phyloP scores from a whole-genome alignment of 208 protist genomes.

The Novymonas esmeraldas region DNA sequence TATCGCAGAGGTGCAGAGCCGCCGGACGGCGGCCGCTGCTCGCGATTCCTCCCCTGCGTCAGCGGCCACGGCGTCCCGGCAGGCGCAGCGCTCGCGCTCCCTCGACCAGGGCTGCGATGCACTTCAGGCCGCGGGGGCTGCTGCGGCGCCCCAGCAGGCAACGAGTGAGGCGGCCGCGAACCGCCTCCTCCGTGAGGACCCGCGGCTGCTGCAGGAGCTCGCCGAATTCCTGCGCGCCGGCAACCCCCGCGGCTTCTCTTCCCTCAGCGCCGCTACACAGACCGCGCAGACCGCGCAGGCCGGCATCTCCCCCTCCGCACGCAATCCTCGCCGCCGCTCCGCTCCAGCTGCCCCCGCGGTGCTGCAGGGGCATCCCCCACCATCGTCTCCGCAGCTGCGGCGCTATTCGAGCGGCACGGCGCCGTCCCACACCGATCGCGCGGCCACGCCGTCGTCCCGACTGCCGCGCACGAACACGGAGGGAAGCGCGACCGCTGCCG shows the following conservation, averaged over 20 bases:
- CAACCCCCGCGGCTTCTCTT: slow-evolving; percentile 16
- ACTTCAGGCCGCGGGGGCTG: background rate
- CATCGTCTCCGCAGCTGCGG: background rate
- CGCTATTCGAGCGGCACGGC: slow-evolving; percentile 1
- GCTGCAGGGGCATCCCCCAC: background rate
- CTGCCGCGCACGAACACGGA: slow-evolving; percentile 3
- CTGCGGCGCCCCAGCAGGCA: background rate
- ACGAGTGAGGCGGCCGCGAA: background rate
- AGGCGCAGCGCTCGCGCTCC: background rate
- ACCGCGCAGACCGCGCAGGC: background rate
- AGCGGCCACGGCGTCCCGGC: background rate
- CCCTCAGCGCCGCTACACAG: slow-evolving; percentile 16
- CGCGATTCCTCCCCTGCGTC: background rate
- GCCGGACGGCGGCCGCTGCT: background rate
- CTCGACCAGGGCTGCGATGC: background rate
- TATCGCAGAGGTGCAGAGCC: slow-evolving; percentile 10
- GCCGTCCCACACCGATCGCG: background rate
- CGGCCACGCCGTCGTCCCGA: slow-evolving; percentile 12
- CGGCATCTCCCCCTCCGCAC: background rate
- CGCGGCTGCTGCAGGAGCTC: slow-evolving; percentile 15
- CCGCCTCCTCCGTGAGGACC: slow-evolving; percentile 6
- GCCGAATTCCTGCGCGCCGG: slow-evolving; percentile 26
- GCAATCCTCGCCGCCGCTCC: background rate
- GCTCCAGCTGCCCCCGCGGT: slow-evolving; percentile 3
- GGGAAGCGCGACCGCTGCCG: background rate